Base-by-base conservation (phyloP, 768 basidiomycete species). In the Butyriboletus loyo region DNA sequence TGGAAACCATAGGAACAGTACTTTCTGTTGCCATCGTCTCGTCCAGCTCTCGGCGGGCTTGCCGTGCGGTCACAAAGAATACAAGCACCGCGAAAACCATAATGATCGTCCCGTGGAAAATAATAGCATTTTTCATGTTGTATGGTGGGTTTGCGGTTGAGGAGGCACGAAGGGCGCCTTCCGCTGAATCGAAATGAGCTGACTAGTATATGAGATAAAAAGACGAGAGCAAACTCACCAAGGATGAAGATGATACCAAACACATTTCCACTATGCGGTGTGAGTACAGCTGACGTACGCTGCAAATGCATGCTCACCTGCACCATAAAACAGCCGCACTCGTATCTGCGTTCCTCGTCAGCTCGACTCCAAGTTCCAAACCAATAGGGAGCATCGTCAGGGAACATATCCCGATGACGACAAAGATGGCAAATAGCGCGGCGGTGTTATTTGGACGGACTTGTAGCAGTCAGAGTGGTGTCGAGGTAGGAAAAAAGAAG, bases 241-340 rank as follows among this genome's bases (percentile, higher is more conserved):
- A 87, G 72, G 8, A 88, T 75, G 55, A 85, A 84, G 21, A 85
- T 65, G 41, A 89, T 72, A n/a, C 77, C 73, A 50, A 83, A 75
- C 3, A 85, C 49, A 58, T 90, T 91, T n/a, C 82, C 83, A 30
- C 86, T 89, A 55, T 44, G 10, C 28, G 24, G 36, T 17, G 46
- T 61, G 32, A 52, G 49, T 22, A 10, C 8, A 30, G 2, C 21
- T 43, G 3, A 17, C n/a, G 11, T 22, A 24, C 2, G 19, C 1
- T n/a, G 7, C 2, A 31, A 19, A 49, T 40, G 27, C 5, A 22
- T 40, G 75, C 84, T 51, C 63, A 89, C 86, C 74, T 71, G 68
- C 84, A 84, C 89, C 90, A 93, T 22, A 92, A 61, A 25, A 90
- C 65, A 0, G 89, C 86, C 0, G 89, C 78, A 53, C 88, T 90